Base-by-base conservation (phyloP, 2,329 filamentous ascomycete genomes). In the Sclerotinia sclerotiorum region DNA sequence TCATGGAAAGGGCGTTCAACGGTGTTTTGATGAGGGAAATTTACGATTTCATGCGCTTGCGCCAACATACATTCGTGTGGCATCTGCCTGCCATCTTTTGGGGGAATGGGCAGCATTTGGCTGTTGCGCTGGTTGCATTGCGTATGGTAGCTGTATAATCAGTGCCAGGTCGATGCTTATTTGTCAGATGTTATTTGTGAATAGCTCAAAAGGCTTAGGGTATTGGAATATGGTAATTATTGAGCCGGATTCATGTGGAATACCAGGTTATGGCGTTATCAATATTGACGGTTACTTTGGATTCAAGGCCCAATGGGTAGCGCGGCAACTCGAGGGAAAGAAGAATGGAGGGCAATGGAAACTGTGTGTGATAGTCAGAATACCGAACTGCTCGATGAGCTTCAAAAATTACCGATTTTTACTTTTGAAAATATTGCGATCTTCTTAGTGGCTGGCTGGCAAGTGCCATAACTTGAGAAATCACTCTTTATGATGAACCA, bases 1-100 rank as follows among this genome's bases (percentile, higher is more conserved):
- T 35, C 1, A 24, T 62, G 58, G 46, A 51, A 62, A 62, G 29
- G 58, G 58, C 58, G 58, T 62, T 62, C 1, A 19, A 1, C 21
- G 58, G 46, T n/a, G 58, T 62, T 62, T 61, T 62, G 21, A 62
- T 39, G 58, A 39, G 58, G 46, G 46, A 7, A 51, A 39, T 8
- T 62, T 39, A 62, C n/a, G 58, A 62, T 62, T 62, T 62, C 29
- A 62, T 62, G 58, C 58, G 58, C 58, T 62, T 62, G 58, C 46
- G 58, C 58, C 58, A 62, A 51, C 21, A 51, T 39, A 51, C 58
- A 39, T 62, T 62, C 58, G 58, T 51, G 58, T 19, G 58, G 58
- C 58, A 39, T 39, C 46, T 62, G 58, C 58, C 58, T 27, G 8
- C 17, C 21, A 4, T 51, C 24, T 24, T 39, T 49, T 10, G 44